Percentiles rank a stretch among this genome's conserved stretches.
Conservation (phyloP, 1,284 basidiomycete species). For the Cutaneotrichosporon curvatum region DNA sequence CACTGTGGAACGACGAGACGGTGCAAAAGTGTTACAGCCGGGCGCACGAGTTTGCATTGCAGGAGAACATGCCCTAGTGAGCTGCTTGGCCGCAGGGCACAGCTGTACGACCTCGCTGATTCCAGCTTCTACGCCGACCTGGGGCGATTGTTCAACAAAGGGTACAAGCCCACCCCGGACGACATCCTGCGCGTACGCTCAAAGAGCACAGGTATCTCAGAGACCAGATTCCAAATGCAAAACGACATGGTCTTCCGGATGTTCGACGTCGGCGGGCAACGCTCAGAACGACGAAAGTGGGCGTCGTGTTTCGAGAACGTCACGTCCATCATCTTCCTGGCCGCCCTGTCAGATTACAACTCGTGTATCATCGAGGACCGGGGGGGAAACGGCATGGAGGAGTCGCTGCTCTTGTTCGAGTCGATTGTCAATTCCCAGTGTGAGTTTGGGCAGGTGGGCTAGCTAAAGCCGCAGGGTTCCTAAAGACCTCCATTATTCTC, state of each 20-base stretch:
- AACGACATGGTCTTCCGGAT: slow-evolving; percentile 52
- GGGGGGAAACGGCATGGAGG: slow-evolving; percentile 98
- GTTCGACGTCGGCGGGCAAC: slow-evolving; percentile 92
- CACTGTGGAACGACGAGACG: slow-evolving; percentile 69
- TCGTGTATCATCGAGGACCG: slow-evolving; percentile 87
- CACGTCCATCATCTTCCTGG: slow-evolving; percentile 88
- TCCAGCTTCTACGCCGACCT: slow-evolving; percentile 67
- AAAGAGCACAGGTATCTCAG: slow-evolving; percentile 77
- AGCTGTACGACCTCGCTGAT: slow-evolving; percentile 10
- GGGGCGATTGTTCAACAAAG: slow-evolving; percentile 66
- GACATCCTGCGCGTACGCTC: slow-evolving; percentile 78
- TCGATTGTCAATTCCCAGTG: slow-evolving; percentile 76
- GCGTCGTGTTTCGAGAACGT: slow-evolving; percentile 80
- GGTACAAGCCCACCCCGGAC: slow-evolving; percentile 67
- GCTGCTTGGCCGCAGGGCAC: slow-evolving; percentile 26
- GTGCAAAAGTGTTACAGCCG: slow-evolving; percentile 66
- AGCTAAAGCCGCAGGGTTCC: slow-evolving; percentile 59
- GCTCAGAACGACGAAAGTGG: slow-evolving; percentile 91
- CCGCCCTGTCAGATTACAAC: slow-evolving; percentile 89
- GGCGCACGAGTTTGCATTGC: slow-evolving; percentile 78
- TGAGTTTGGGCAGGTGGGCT: slow-evolving; percentile 8
- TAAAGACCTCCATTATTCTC: slow-evolving; percentile 81
- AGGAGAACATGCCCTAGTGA: slow-evolving; percentile 64
- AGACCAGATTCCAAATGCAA: slow-evolving; percentile 65
- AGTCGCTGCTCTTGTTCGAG: slow-evolving; percentile 91